A percentile compares a stretch with the other conserved stretches of the same genome.
Conservation (phyloP, 1,284 basidiomycete species). For the Puccinia horiana region DNA sequence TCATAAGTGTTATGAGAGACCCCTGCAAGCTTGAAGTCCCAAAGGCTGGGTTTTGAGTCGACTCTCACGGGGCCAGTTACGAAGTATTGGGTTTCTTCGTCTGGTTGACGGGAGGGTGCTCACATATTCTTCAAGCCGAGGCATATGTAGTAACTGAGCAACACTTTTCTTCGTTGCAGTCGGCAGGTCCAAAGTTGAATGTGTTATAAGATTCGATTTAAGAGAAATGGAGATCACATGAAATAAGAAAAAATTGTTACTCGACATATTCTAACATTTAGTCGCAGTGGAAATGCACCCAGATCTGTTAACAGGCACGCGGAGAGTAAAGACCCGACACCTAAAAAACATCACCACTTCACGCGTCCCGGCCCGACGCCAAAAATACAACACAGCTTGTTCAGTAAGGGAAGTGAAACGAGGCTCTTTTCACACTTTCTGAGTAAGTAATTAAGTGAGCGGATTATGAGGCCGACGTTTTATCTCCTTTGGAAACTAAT, state of each 20-base stretch:
- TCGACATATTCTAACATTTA: background rate
- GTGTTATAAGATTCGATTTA: background rate
- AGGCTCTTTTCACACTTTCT: slow-evolving; percentile 1
- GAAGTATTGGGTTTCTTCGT: too few species aligned
- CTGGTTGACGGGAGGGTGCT: too few species aligned
- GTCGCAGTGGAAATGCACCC: background rate
- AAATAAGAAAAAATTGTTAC: background rate
- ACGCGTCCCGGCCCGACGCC: background rate
- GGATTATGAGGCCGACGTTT: slow-evolving; percentile 4
- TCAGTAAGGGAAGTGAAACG: background rate
- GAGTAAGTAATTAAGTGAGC: slow-evolving; percentile 26
- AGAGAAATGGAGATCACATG: background rate
- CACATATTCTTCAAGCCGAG: too few species aligned
- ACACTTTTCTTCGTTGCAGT: too few species aligned
- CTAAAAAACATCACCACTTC: background rate
- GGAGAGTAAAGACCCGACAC: background rate
- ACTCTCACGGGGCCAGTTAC: too few species aligned
- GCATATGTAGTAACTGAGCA: background rate
- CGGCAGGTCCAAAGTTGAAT: background rate
- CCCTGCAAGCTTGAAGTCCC: too few species aligned
- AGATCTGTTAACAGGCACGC: background rate
- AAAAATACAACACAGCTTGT: slow-evolving; percentile 19
- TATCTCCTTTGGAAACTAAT: slow-evolving; percentile 16
- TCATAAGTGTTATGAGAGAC: too few species aligned
- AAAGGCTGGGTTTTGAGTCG: too few species aligned